Evolutionary conservation across 1,284 basidiomycete species (phyloP).

Genomic region (Trichosporon coremiiforme): DNA sequence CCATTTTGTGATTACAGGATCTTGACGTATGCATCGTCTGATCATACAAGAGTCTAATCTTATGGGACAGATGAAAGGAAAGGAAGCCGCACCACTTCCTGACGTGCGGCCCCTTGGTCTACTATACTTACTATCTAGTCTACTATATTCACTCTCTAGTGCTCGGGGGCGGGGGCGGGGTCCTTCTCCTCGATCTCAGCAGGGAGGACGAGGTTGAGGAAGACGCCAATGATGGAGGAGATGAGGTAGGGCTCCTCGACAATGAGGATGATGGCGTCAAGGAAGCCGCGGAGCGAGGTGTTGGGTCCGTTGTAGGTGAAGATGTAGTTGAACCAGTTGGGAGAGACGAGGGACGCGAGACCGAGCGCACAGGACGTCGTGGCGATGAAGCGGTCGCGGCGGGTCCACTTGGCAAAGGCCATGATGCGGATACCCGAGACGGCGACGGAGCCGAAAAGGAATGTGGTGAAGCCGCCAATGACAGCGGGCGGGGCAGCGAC

Average conservation of each 20-base stretch:
- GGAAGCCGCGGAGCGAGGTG: constrained; percentile 69
- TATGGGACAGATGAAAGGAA: constrained; percentile 3
- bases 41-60: neutral
- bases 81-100: constrained; percentile 9
- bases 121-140: neutral
- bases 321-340: constrained; percentile 50
- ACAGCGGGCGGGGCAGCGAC: constrained; percentile 36
- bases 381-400: constrained; percentile 73
- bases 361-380: constrained; percentile 73
- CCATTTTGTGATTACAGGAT: neutral
- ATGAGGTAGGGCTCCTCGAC: constrained; percentile 62
- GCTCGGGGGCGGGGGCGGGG: neutral
- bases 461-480: constrained; percentile 43
- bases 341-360: constrained; percentile 63
- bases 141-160: neutral
- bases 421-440: constrained; percentile 72
- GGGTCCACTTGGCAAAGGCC: constrained; percentile 66
- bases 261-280: constrained; percentile 78
- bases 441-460: constrained; percentile 55
- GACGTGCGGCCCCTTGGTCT: neutral
- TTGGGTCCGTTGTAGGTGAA: constrained; percentile 58
- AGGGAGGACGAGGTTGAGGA: constrained; percentile 33
- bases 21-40: constrained; percentile 9
- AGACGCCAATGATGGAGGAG: constrained; percentile 37
- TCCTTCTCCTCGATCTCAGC: neutral